Base-by-base conservation (phyloP, 2,329 filamentous ascomycete species). In the Colletotrichum higginsianum region DNA sequence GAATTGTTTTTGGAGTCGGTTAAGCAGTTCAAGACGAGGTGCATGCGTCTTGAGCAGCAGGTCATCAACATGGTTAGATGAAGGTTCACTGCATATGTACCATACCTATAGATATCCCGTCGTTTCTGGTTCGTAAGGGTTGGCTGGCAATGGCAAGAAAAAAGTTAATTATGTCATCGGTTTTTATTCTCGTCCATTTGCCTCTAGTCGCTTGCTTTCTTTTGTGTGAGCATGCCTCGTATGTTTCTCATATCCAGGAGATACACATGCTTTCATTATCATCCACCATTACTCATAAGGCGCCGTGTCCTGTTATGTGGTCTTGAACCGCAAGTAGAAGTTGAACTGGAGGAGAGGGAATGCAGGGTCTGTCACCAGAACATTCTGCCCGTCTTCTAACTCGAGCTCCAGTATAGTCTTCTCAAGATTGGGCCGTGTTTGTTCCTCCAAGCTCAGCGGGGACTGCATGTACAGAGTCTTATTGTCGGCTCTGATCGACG, bases 351-450 rank as follows among this genome's bases (percentile, higher is more conserved):
- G 91, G 35, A 94, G 91, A 44, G 91, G 90, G 79, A 97, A 96
- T 1, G 94, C 94, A n/a, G 94, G 93, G 81, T 98, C 96, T 18
- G 94, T 95, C 57, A 99, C 92, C n/a, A 91, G 94, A 58, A 99
- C 88, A 82, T 98, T 94, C 79, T 98, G 93, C 15, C 95, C 94
- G 76, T 95, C 87, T 56, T 89, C 88, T 26, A 99, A 77, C 0
- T 85, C 87, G 74, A 99, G 81, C 21, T 97, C 94, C 38, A 81
- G 83, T 70, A 99, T 85, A 77, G 92, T 96, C 84, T 93, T 94
- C 73, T 86, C 86, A 73, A 99, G 84, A 79, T 99, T 98, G 1
- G 91, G 90, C 66, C 94, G 87, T 1, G 96, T 98, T 83, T 94
- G 90, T 83, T 94, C 90, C 79, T 98, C 94, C 66, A 99, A 84